phyloP scores from a whole-genome alignment of 495 filamentous ascomycete genomes.

The Trichoderma gamsii region DNA sequence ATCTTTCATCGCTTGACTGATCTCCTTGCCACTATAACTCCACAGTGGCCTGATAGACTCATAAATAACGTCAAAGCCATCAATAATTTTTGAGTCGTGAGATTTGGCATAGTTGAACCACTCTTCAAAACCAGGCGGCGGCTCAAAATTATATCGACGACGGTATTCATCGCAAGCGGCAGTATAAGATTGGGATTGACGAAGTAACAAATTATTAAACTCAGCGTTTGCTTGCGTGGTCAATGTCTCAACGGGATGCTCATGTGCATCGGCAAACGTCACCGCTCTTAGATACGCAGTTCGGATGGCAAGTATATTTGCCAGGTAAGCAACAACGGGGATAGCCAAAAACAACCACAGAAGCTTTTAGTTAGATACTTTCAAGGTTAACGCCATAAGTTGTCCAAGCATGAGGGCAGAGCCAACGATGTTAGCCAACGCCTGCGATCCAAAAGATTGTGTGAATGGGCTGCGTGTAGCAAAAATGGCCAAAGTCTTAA shows the following conservation, averaged over 20 bases:
- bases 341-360: no score
- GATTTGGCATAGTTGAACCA: slow-evolving; percentile 62
- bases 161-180: slow-evolving; percentile 46
- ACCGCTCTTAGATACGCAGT: neutral
- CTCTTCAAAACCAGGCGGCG: slow-evolving; percentile 52
- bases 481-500: no score
- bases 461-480: no score
- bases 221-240: slow-evolving; percentile 32
- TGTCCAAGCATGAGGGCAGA: no score
- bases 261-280: neutral
- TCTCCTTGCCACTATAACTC: slow-evolving; percentile 20
- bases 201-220: slow-evolving; percentile 31
- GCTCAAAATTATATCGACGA: slow-evolving; percentile 44
- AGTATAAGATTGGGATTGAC: slow-evolving; percentile 41
- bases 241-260: slow-evolving; percentile 45
- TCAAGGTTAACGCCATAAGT: no score
- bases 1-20: slow-evolving; percentile 18
- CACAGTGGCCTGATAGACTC: slow-evolving; percentile 26
- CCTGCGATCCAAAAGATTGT: no score
- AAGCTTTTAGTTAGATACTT: no score
- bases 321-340: no score
- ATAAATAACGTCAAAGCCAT: slow-evolving; percentile 57
- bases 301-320: no score
- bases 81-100: slow-evolving; percentile 56
- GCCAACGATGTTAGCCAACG: no score